Evolutionary conservation across 768 basidiomycete species (phyloP), one percentile per base, ranked within the genome.

Genomic region (Serendipita sp.): DNA sequence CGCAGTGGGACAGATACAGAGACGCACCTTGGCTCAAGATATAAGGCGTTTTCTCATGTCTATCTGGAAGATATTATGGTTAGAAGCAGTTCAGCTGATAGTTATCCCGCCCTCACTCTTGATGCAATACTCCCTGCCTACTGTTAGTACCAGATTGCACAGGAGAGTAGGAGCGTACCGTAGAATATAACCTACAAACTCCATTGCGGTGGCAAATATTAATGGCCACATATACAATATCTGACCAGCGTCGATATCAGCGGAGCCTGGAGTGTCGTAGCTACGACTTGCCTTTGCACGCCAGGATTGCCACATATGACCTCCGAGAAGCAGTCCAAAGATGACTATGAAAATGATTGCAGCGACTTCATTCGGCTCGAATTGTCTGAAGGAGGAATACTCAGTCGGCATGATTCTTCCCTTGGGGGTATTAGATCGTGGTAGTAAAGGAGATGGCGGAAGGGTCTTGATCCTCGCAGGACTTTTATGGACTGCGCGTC

Each of bases 151-250:
- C 7, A 48, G n/a, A 20, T 7, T 9, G n/a, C 7, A 20, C 2
- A 31, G 13, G 24, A 24, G 53, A 33, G 4, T 1, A 58, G 53
- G 2, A 58, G 28, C 24, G 11, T 58, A 58, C 53, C 53, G 4
- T 24, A 58, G 53, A 7, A 33, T 24, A 31, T 58, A 58, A 9
- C 53, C 53, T n/a, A 58, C 30, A 58, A 58, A 26, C 30, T 58
- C 53, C 13, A 58, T 3, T 7, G 30, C 22, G 11, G 53, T 58
- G 17, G 53, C 20, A n/a, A 58, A 31, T 17, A 58, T 33, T 22
- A 58, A 24, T 33, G 53, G 53, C 53, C 53, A 58, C 53, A 58
- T 58, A 33, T 58, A 58, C 2, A 2, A 58, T 50, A 50, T 28
- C 45, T 50, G n/a, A 5, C 9, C 17, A 7, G 5, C n/a, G 17